A percentile compares a stretch with the other conserved stretches of the same genome.
These are phyloP conservation scores for Vararia minispora DNA, from an alignment of 768 basidiomycete genomes.

Conservation along the genomic window DNA sequence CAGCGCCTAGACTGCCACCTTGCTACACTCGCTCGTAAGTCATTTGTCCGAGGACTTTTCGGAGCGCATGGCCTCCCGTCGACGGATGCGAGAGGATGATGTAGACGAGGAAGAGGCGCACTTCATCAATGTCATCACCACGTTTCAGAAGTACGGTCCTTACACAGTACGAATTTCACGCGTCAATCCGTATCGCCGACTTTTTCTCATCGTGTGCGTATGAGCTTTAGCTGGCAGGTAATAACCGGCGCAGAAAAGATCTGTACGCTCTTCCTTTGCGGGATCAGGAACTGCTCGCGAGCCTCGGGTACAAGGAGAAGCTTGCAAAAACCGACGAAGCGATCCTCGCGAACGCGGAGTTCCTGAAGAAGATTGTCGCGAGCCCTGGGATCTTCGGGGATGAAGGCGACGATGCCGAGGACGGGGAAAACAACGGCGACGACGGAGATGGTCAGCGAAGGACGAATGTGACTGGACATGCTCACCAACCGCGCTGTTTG, in stretches of 20 bases:
- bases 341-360: constrained; percentile 70
- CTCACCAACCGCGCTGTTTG: too few species aligned
- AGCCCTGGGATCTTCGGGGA: constrained; percentile 77
- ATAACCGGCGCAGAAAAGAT: constrained; percentile 66
- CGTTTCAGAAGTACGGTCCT: constrained; percentile 65
- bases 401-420: constrained; percentile 24
- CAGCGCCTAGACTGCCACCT: too few species aligned
- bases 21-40: too few species aligned
- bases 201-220: not conserved
- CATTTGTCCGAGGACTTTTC: too few species aligned
- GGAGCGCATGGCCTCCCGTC: too few species aligned
- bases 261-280: constrained; percentile 54
- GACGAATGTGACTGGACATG: too few species aligned
- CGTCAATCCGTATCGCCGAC: not conserved
- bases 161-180: constrained; percentile 46
- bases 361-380: constrained; percentile 62
- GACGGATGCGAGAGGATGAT: too few species aligned
- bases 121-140: constrained; percentile 63
- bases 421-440: constrained; percentile 16
- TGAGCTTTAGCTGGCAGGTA: constrained; percentile 36
- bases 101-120: constrained; percentile 53
- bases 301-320: constrained; percentile 68
- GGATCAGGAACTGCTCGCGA: constrained; percentile 59
- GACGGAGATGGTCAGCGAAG: too few species aligned
- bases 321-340: constrained; percentile 72